Conservation (phyloP, 306 rosid genomes). For the Sphenostylis stenocarpa region DNA sequence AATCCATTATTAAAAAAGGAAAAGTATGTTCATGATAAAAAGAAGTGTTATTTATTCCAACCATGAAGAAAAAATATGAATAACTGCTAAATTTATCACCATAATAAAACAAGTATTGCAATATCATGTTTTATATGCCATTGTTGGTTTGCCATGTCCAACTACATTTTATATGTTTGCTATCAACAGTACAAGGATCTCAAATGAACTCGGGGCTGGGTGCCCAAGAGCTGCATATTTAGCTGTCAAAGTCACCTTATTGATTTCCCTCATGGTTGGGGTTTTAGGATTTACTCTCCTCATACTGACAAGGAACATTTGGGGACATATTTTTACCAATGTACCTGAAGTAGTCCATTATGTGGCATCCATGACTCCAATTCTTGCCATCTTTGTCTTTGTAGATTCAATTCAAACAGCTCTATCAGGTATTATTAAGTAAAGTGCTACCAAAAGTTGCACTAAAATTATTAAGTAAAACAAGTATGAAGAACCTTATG, state of each 20-base stretch:
- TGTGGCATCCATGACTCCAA: conserved; percentile 51
- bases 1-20: too few relatives aligned
- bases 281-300: conserved; percentile 35
- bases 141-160: background rate
- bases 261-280: conserved; percentile 47
- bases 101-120: background rate
- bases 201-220: conserved; percentile 75
- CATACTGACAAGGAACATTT: conserved; percentile 48
- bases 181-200: conserved; percentile 58
- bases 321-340: conserved; percentile 62
- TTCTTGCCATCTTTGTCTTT: conserved; percentile 28
- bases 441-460: background rate
- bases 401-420: conserved; percentile 43
- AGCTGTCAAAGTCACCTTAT: conserved; percentile 47
- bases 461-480: background rate
- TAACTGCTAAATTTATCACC: background rate
- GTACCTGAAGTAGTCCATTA: conserved; percentile 46
- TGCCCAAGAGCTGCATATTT: conserved; percentile 50
- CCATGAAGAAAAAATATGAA: too few relatives aligned
- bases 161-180: background rate
- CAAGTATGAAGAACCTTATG: too few relatives aligned
- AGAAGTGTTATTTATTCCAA: background rate
- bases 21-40: background rate
- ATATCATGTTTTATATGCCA: background rate
- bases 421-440: conserved; percentile 31